Evolutionary conservation across 306 rosid genomes (phyloP).

Genomic region (Cyamopsis tetragonoloba): DNA sequence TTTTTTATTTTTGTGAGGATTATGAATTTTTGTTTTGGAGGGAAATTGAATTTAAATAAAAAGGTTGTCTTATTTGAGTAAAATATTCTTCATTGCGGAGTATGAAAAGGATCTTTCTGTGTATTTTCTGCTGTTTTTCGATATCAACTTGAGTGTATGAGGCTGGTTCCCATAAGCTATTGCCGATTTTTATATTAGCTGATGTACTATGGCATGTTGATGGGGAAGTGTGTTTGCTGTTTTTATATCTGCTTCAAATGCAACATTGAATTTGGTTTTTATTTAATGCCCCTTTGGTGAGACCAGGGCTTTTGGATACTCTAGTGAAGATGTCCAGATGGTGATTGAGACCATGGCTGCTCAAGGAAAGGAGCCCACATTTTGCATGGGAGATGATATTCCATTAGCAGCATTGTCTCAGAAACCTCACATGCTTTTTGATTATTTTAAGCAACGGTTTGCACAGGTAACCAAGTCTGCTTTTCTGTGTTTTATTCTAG

Average conservation of each 20-base stretch:
- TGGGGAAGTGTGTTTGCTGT: constrained; percentile 20
- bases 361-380: constrained; percentile 99
- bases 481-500: not conserved
- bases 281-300: constrained; percentile 34
- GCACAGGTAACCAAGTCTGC: constrained; percentile 69
- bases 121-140: not conserved
- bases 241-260: constrained; percentile 19
- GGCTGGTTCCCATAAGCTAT: constrained; percentile 16
- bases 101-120: constrained; percentile 5
- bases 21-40: constrained; percentile 9
- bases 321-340: constrained; percentile 99
- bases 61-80: constrained; percentile 3
- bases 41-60: not conserved
- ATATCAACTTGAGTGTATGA: constrained; percentile 2
- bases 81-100: constrained; percentile 7
- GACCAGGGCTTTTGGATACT: constrained; percentile 97
- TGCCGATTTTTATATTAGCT: not conserved
- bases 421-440: constrained; percentile 90
- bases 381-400: constrained; percentile 98
- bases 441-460: constrained; percentile 95
- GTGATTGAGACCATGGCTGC: constrained; percentile 93
- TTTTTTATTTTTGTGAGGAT: constrained; percentile 10
- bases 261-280: constrained; percentile 26
- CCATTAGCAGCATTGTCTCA: constrained; percentile 91
- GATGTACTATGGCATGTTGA: constrained; percentile 22